These are phyloP conservation scores for Triticum timopheevii DNA, from an alignment of 176 grass and related monocot species.

Conservation along the genomic window DNA sequence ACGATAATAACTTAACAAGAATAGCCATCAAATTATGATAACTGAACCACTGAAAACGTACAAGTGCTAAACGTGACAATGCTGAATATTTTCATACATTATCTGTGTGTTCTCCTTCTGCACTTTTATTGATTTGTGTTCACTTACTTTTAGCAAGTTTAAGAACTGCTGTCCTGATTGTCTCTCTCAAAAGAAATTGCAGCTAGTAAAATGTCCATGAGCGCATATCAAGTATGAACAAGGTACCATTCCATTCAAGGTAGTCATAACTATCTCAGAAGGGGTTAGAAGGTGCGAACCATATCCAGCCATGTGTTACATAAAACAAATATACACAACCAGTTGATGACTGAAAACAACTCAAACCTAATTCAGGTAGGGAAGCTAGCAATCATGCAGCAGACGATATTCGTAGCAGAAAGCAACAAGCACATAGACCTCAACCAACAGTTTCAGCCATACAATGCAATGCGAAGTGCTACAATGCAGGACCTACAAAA, in stretches of 20 bases:
- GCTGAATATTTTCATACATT: background rate
- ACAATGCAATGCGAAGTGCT: background rate
- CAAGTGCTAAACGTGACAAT: background rate
- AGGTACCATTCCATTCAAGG: background rate
- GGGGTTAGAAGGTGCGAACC: background rate
- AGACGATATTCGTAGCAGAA: background rate
- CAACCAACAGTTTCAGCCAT: background rate
- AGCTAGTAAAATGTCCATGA: background rate
- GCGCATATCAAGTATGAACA: background rate
- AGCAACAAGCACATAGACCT: constrained; percentile 24
- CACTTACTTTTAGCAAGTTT: constrained; percentile 8
- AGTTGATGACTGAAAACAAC: constrained; percentile 28
- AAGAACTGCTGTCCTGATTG: background rate
- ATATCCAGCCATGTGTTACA: constrained; percentile 22
- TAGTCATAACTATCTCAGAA: background rate
- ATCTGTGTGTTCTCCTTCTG: background rate
- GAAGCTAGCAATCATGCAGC: constrained; percentile 32
- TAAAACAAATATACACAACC: constrained; percentile 21
- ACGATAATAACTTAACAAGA: background rate
- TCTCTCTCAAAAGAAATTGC: background rate
- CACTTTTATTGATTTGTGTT: background rate
- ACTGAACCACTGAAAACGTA: background rate
- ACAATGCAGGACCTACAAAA: background rate
- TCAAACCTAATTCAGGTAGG: constrained; percentile 9
- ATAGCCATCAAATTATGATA: background rate